These are phyloP conservation scores for Fusarium praegraminearum DNA, from an alignment of 2,329 filamentous ascomycete species.

Conservation along the genomic window DNA sequence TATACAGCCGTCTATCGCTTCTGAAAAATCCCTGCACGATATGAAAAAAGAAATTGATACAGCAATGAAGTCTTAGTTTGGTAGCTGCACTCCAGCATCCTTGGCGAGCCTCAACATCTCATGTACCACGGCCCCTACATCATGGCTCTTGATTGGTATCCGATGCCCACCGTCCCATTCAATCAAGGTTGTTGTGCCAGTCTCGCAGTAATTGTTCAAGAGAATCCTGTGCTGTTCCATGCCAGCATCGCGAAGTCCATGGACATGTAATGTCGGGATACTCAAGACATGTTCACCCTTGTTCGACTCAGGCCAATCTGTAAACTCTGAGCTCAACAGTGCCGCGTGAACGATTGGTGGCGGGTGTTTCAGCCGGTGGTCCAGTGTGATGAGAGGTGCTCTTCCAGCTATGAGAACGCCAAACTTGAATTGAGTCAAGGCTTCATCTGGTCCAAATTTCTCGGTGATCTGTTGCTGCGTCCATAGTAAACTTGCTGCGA, in stretches of 20 bases:
- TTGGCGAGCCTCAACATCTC: conserved; percentile 47
- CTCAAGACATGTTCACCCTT: conserved; percentile 53
- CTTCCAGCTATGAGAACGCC: conserved; percentile 54
- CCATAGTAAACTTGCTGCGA: conserved; percentile 69
- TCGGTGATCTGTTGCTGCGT: conserved; percentile 68
- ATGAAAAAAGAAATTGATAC: background rate
- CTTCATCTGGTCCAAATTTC: conserved; percentile 48
- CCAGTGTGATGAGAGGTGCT: conserved; percentile 50
- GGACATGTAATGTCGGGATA: conserved; percentile 54
- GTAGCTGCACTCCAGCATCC: conserved; percentile 6
- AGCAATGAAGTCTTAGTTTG: conserved; percentile 2
- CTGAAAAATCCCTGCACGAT: background rate
- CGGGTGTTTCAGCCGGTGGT: conserved; percentile 63
- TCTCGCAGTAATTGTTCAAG: conserved; percentile 69
- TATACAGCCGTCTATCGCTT: background rate
- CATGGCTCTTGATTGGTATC: conserved; percentile 74
- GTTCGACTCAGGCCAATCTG: conserved; percentile 60
- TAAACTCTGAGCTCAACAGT: conserved; percentile 42
- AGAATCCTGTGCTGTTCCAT: conserved; percentile 64
- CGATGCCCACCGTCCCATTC: conserved; percentile 82
- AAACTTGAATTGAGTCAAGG: conserved; percentile 50
- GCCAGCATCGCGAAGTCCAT: conserved; percentile 70
- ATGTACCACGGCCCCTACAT: conserved; percentile 64
- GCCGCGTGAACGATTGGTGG: conserved; percentile 54
- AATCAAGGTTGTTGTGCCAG: conserved; percentile 65